Conservation (phyloP, 495 filamentous ascomycete genomes). For the Terfezia boudieri region DNA sequence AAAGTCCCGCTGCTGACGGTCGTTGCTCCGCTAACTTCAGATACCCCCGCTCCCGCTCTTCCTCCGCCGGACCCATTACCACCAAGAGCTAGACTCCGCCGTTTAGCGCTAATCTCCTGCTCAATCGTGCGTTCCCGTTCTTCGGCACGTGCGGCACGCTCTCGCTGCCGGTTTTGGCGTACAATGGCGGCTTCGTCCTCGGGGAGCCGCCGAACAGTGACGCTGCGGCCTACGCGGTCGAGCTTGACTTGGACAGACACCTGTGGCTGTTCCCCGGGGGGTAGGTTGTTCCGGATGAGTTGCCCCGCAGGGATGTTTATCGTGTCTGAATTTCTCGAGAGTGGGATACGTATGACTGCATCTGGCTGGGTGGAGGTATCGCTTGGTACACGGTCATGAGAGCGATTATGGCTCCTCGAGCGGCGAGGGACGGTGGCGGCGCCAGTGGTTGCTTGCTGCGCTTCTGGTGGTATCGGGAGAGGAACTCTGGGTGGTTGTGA, state of each 20-base stretch:
- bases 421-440: neutral
- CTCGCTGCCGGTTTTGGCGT: neutral
- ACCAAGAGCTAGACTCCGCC: too few species aligned
- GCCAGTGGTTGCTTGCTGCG: neutral
- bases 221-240: neutral
- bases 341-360: neutral
- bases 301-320: neutral
- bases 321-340: neutral
- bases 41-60: too few species aligned
- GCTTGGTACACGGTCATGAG: neutral
- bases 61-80: too few species aligned
- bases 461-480: neutral
- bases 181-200: neutral
- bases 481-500: neutral
- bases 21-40: too few species aligned
- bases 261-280: neutral
- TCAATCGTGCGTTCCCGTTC: neutral
- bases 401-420: neutral
- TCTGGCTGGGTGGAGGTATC: neutral
- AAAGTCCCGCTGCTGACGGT: neutral
- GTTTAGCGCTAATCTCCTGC: neutral
- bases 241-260: neutral
- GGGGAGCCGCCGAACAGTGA: neutral
- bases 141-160: neutral
- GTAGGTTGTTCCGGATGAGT: neutral